Base-by-base conservation (phyloP, 495 filamentous ascomycete species). In the Penicillium cataractarum region DNA sequence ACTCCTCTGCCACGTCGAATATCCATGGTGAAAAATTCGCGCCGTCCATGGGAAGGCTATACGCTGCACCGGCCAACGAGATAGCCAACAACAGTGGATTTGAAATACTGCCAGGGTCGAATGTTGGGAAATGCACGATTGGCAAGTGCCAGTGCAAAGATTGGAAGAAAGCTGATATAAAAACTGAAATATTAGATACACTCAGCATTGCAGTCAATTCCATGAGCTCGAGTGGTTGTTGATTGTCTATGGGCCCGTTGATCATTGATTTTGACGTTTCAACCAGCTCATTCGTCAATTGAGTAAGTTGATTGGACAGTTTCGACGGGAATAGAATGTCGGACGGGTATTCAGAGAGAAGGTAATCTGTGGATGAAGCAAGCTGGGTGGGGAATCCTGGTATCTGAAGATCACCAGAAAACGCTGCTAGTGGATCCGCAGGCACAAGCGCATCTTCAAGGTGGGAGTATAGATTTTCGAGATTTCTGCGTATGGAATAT, bases 151-250 rank as follows among this genome's bases (percentile, higher is more conserved):
- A 76, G 44, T 79, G 71, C 0, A 78, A 65, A 17, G 73, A 71
- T n/a, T 76, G 70, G 27, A 79, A 79, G 56, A 74, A 79, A 4
- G 63, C 74, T n/a, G 72, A 73, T 26, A 79, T 71, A 27, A 75
- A 79, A 13, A 52, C 46, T 0, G 71, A 69, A 17, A 79, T 68
- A 62, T 76, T 78, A 1, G 71, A 65, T 6, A 70, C 66, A 2
- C 69, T 71, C 4, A 79, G 71, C 5, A 78, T 59, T 1, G 71
- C 42, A 17, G 66, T 61, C 3, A 75, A 55, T 7, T 74, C 66
- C 44, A 65, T 57, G 1, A 68, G 64, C 24, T 75, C 67, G 17
- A 75, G 65, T 1, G 56, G 32, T 35, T 24, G 35, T 29, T 56
- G 46, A 26, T 27, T 54, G n/a, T 42, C 6, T 46, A 12, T n/a